phyloP scores from a whole-genome alignment of 163 green algal species.

The Coccomyxa subellipsoidea region DNA sequence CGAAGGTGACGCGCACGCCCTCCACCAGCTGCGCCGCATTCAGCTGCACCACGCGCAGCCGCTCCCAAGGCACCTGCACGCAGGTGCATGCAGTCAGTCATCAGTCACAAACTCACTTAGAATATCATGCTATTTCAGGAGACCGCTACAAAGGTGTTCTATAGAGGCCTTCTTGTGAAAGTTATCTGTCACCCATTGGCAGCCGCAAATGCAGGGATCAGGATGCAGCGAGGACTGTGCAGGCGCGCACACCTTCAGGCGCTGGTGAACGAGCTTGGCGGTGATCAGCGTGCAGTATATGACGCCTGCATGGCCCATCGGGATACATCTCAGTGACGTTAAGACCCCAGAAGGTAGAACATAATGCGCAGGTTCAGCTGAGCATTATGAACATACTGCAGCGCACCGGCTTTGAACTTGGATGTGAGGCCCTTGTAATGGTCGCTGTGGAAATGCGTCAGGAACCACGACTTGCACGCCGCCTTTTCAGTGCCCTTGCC shows the following conservation, averaged over 20 bases:
- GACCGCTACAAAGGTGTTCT: no score
- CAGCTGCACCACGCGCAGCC: conserved; percentile 22
- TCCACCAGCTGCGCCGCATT: conserved; percentile 40
- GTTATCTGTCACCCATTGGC: no score
- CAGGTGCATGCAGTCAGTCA: neutral
- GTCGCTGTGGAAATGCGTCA: conserved; percentile 95
- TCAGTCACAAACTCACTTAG: no score
- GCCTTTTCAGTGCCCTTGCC: conserved; percentile 12
- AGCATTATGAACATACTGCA: no score
- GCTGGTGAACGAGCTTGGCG: conserved; percentile 66
- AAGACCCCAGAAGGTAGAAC: no score
- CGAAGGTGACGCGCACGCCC: conserved; percentile 72
- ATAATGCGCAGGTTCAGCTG: no score
- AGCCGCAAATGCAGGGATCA: no score
- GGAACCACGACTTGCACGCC: conserved; percentile 61
- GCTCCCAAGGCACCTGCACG: conserved; percentile 13
- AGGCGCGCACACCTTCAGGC: conserved; percentile 68
- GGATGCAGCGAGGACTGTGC: no score
- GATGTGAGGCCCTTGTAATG: conserved; percentile 69
- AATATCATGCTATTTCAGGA: no score
- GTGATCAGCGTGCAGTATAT: conserved; percentile 85
- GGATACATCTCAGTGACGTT: no score
- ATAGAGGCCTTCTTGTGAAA: no score
- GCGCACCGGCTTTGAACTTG: conserved; percentile 12
- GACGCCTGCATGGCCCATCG: conserved; percentile 36